Evolutionary conservation across 495 filamentous ascomycete species (phyloP).

Genomic region (Amorphotheca resinae): DNA sequence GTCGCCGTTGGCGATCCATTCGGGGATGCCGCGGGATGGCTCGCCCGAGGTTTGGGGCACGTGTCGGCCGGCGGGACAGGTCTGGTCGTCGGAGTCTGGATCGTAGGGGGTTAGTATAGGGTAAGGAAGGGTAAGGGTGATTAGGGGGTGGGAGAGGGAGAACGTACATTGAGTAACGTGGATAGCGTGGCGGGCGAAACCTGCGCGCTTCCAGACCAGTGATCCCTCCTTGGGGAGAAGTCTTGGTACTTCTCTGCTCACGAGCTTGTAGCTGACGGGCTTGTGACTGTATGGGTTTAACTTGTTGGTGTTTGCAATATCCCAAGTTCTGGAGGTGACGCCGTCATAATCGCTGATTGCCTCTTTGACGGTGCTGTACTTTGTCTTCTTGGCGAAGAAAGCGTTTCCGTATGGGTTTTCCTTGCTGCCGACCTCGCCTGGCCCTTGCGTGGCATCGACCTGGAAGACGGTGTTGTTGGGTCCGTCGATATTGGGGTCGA

Average conservation of each 20-base stretch:
- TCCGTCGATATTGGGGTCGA: conserved; percentile 86
- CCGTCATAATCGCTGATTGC: conserved; percentile 74
- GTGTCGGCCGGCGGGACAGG: conserved; percentile 86
- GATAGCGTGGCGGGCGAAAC: conserved; percentile 82
- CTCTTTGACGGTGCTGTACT: conserved; percentile 60
- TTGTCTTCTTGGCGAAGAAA: conserved; percentile 85
- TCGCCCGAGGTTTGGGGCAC: conserved; percentile 88
- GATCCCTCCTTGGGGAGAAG: conserved; percentile 76
- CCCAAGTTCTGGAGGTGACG: conserved; percentile 72
- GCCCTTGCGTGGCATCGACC: conserved; percentile 54
- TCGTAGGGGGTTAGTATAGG: neutral
- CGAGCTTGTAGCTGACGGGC: conserved; percentile 82
- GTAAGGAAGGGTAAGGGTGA: neutral
- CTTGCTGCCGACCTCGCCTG: conserved; percentile 58
- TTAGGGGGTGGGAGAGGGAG: neutral
- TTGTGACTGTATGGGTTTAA: conserved; percentile 78
- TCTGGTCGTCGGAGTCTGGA: conserved; percentile 71
- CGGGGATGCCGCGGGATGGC: conserved; percentile 62
- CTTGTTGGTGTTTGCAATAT: conserved; percentile 76
- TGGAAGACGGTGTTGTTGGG: conserved; percentile 77
- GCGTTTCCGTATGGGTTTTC: conserved; percentile 91
- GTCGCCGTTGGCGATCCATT: conserved; percentile 70
- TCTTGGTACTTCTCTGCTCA: conserved; percentile 68
- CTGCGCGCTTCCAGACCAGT: conserved; percentile 87
- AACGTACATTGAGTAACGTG: conserved; percentile 81